phyloP scores from a whole-genome alignment of 1,284 basidiomycete species.

The Melampsora americana region DNA sequence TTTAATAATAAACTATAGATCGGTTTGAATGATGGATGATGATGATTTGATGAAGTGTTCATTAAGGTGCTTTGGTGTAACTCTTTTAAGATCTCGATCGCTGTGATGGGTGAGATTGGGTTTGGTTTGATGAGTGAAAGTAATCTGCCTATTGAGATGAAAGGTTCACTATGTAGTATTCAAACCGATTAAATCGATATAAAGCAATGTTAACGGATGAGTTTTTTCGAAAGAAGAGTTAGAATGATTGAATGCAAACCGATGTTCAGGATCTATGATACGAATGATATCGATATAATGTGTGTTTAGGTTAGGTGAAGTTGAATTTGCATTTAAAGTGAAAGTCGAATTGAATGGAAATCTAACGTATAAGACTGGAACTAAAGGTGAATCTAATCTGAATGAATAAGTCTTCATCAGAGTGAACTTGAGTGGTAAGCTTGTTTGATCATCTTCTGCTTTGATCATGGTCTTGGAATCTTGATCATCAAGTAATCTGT shows the following conservation, averaged over 20 bases:
- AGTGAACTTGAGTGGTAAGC: no score
- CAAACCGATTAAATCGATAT: neutral
- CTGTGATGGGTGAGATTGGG: neutral
- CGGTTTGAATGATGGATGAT: neutral
- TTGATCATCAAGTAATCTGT: no score
- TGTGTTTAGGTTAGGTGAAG: no score
- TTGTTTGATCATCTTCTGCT: no score
- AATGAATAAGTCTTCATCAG: no score
- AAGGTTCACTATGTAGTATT: neutral
- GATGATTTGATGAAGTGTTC: neutral
- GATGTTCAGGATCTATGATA: conserved; percentile 2
- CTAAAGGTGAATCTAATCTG: no score
- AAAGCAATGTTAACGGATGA: neutral
- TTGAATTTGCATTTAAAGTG: no score
- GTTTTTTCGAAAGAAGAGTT: no score
- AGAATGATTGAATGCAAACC: neutral
- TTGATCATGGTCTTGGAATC: no score
- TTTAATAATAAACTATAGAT: neutral
- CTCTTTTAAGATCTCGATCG: neutral
- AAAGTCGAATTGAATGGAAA: no score
- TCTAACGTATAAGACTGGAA: no score
- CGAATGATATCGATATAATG: neutral
- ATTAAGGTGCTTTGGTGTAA: neutral
- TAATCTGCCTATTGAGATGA: neutral
- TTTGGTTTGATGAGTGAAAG: neutral